phyloP scores from a whole-genome alignment of 2,329 filamentous ascomycete species.

The Zymoseptoria tritici region DNA sequence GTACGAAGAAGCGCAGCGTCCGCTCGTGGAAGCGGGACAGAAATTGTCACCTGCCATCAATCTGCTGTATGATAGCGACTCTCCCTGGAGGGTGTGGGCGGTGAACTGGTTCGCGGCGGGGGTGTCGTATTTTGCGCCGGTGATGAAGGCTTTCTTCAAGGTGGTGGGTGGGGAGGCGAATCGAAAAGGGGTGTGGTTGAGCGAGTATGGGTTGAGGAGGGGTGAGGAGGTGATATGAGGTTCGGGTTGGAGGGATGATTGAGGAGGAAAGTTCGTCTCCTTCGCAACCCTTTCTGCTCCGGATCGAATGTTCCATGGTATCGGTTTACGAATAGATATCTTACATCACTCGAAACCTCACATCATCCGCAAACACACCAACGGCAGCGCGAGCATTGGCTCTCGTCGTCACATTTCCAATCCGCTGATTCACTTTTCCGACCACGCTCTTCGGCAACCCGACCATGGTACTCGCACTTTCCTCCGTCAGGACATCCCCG shows the following conservation, averaged over 20 bases:
- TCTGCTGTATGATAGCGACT: slow-evolving; percentile 20
- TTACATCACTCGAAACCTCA: too few relatives aligned
- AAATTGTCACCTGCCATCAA: slow-evolving; percentile 21
- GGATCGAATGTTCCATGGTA: too few relatives aligned
- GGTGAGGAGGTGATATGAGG: slow-evolving; percentile 1
- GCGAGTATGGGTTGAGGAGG: slow-evolving; percentile 24
- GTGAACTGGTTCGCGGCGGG: slow-evolving; percentile 11
- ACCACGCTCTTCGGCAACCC: too few relatives aligned
- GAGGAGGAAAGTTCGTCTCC: slow-evolving; percentile 5
- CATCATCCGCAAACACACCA: too few relatives aligned
- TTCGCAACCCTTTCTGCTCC: too few relatives aligned
- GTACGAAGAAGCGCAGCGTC: slow-evolving; percentile 22
- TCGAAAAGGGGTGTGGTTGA: slow-evolving; percentile 12
- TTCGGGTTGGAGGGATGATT: neutral
- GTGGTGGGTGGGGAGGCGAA: slow-evolving; percentile 19
- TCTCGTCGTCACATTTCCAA: too few relatives aligned
- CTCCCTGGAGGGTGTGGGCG: slow-evolving; percentile 15
- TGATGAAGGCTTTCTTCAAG: slow-evolving; percentile 12
- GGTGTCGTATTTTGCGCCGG: slow-evolving; percentile 6
- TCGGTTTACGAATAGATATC: too few relatives aligned
- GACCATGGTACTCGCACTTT: too few relatives aligned
- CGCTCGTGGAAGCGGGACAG: slow-evolving; percentile 20
- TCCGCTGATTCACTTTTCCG: too few relatives aligned
- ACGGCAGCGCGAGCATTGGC: too few relatives aligned
- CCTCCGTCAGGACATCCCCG: too few relatives aligned